Evolutionary conservation across 179 eudicot species (phyloP).

Genomic region (Actinidia arguta): DNA sequence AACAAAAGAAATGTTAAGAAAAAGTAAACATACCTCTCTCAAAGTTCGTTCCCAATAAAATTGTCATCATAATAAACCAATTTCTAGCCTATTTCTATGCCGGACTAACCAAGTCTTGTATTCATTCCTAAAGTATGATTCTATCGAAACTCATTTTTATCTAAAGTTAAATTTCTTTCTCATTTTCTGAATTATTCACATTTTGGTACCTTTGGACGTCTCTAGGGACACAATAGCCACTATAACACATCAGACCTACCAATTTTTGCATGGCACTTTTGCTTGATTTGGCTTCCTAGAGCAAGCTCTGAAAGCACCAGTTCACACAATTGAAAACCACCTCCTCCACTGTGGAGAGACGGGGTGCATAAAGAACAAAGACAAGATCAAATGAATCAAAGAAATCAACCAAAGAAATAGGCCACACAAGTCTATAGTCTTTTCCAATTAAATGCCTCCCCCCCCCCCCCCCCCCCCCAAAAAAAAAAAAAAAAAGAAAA

Average conservation of each 20-base stretch:
- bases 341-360: too few species aligned
- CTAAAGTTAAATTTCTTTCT: too few species aligned
- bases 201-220: conserved; percentile 46
- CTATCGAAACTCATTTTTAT: conserved; percentile 1
- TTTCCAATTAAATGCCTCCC: too few species aligned
- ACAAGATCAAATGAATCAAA: too few species aligned
- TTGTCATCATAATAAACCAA: background rate
- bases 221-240: conserved; percentile 59
- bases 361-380: too few species aligned
- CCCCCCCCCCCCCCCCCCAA: too few species aligned
- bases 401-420: too few species aligned
- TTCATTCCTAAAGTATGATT: background rate
- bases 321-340: conserved; percentile 64
- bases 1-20: background rate
- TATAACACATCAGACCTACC: conserved; percentile 65
- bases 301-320: conserved; percentile 66
- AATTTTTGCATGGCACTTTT: conserved; percentile 61
- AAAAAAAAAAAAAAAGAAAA: too few species aligned
- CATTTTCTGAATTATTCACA: background rate
- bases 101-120: background rate
- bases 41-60: background rate
- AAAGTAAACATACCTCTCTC: background rate
- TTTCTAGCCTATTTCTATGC: background rate
- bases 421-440: too few species aligned
- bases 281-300: conserved; percentile 67